Evolutionary conservation across 805 yeast genomes (phyloP).

Genomic region (Kregervanrija pseudodelftensis): DNA sequence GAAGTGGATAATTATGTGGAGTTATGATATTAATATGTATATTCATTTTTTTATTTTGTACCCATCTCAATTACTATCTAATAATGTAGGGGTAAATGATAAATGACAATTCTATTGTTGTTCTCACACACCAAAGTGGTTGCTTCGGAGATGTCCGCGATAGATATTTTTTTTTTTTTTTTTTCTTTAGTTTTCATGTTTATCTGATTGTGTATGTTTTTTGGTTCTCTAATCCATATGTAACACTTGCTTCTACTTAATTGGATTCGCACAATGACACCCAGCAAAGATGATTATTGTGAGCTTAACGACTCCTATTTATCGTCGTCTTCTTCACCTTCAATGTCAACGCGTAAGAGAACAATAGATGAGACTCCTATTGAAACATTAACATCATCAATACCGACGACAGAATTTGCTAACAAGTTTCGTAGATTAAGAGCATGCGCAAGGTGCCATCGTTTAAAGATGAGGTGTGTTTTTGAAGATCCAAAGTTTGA

Average conservation of each 20-base stretch:
- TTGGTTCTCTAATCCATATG: too few relatives aligned
- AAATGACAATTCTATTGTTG: too few relatives aligned
- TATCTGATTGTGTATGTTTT: too few relatives aligned
- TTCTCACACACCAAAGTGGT: too few relatives aligned
- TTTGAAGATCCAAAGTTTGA: slow-evolving; percentile 38
- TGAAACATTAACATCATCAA: background rate
- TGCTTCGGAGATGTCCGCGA: too few relatives aligned
- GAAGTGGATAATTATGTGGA: slow-evolving; percentile 32
- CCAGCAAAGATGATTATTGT: background rate
- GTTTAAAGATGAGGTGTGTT: slow-evolving; percentile 46
- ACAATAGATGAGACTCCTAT: slow-evolving; percentile 1
- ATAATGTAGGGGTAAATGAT: too few relatives aligned
- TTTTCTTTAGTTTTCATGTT: too few relatives aligned
- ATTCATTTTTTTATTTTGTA: too few relatives aligned
- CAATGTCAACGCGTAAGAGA: background rate
- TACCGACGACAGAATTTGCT: slow-evolving; percentile 28
- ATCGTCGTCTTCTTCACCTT: background rate
- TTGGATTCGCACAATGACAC: too few relatives aligned
- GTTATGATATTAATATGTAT: slow-evolving; percentile 5
- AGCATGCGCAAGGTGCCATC: slow-evolving; percentile 51
- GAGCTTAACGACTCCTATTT: background rate
- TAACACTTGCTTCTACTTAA: too few relatives aligned
- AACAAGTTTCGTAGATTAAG: slow-evolving; percentile 38
- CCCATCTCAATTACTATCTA: too few relatives aligned
- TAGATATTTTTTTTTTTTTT: too few relatives aligned